A percentile compares a stretch with the other conserved stretches of the same genome.
Evolutionary conservation across 352 stramenopile genomes (phyloP).

Genomic region (Phytophthora sp.): DNA sequence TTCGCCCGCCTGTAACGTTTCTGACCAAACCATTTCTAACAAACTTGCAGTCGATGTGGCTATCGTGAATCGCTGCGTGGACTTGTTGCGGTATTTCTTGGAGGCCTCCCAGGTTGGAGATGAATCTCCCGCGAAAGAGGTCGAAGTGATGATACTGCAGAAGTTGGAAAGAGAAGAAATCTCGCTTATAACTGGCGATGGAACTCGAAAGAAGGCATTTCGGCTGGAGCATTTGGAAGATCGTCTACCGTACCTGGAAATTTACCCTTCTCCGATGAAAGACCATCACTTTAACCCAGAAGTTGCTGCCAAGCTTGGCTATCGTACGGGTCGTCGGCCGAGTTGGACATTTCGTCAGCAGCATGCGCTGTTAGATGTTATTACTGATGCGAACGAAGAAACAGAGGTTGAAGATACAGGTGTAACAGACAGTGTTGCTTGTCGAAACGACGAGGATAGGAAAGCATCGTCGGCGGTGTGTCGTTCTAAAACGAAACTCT

Average conservation of each 20-base stretch:
- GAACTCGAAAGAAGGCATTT: constrained; percentile 7
- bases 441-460: neutral
- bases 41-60: constrained; percentile 10
- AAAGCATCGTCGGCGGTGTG: neutral
- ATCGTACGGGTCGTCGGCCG: constrained; percentile 43
- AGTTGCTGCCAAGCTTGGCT: neutral
- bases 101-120: constrained; percentile 44
- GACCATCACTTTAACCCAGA: constrained; percentile 10
- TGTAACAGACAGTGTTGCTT: neutral
- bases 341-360: constrained; percentile 76
- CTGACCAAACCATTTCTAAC: neutral
- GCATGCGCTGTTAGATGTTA: constrained; percentile 54
- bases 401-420: constrained; percentile 8
- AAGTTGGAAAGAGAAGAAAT: constrained; percentile 8
- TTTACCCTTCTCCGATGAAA: constrained; percentile 77
- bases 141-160: constrained; percentile 1
- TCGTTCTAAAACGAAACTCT: neutral
- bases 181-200: neutral
- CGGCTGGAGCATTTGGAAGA: constrained; percentile 65
- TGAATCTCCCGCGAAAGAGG: constrained; percentile 6
- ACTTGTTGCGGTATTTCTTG: constrained; percentile 76
- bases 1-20: neutral
- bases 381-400: constrained; percentile 54
- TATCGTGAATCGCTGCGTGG: constrained; percentile 64
- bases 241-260: constrained; percentile 54